These are phyloP conservation scores for Populus simonii DNA, from an alignment of 345 rosid genomes.

Conservation along the genomic window DNA sequence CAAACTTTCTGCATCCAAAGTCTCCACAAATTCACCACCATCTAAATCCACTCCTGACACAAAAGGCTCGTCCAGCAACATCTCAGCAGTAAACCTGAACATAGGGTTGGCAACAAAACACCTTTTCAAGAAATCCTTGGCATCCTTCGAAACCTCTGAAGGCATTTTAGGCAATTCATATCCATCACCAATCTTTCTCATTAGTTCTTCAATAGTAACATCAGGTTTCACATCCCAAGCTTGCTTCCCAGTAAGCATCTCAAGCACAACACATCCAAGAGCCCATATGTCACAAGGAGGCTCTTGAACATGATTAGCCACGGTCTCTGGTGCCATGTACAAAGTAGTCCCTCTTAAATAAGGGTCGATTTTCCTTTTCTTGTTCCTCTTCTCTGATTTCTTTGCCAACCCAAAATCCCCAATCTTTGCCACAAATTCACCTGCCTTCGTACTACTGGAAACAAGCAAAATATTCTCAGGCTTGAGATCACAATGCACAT, in stretches of 20 bases:
- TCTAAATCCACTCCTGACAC: slow-evolving; percentile 30
- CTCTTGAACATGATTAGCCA: slow-evolving; percentile 52
- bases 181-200: slow-evolving; percentile 57
- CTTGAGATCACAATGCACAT: slow-evolving; percentile 69
- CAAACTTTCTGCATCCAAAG: background rate
- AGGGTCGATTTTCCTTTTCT: slow-evolving; percentile 24
- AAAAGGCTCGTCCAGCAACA: slow-evolving; percentile 73
- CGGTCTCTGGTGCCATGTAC: slow-evolving; percentile 78
- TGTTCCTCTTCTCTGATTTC: slow-evolving; percentile 23
- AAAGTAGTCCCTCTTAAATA: slow-evolving; percentile 61
- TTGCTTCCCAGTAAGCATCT: slow-evolving; percentile 70
- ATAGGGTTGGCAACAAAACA: slow-evolving; percentile 61
- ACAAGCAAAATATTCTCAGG: slow-evolving; percentile 56
- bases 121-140: slow-evolving; percentile 59
- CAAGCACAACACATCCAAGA: slow-evolving; percentile 66
- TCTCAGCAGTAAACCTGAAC: slow-evolving; percentile 67
- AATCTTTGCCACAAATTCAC: slow-evolving; percentile 37
- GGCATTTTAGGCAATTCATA: slow-evolving; percentile 62
- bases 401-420: slow-evolving; percentile 80
- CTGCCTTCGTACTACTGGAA: slow-evolving; percentile 31
- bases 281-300: slow-evolving; percentile 88
- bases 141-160: slow-evolving; percentile 52
- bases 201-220: slow-evolving; percentile 33
- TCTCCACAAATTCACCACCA: background rate
- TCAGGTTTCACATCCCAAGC: slow-evolving; percentile 47